Conservation (phyloP, 1,139 yeast genomes). For the Nakaseomyces glabratus region DNA sequence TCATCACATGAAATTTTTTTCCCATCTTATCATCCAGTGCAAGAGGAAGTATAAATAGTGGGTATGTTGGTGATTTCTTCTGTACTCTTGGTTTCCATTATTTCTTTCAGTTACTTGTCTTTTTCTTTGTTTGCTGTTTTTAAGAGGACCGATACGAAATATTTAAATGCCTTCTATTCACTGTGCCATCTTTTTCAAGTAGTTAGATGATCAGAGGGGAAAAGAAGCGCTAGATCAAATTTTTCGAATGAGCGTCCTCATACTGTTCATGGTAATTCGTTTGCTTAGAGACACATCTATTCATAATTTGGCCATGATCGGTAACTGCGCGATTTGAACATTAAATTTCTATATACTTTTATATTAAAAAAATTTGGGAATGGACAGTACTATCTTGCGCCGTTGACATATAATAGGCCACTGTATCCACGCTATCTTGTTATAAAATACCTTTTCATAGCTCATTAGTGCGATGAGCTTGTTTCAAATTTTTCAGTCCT, state of each 20-base stretch:
- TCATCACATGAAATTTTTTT: too few species aligned
- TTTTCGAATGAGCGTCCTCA: slow-evolving; percentile 29
- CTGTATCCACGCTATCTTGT: too few species aligned
- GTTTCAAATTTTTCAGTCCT: too few species aligned
- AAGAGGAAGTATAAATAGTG: too few species aligned
- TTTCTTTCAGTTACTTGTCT: not conserved
- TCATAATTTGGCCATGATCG: slow-evolving; percentile 21
- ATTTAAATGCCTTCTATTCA: slow-evolving; percentile 32
- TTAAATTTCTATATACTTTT: too few species aligned
- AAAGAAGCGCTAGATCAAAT: slow-evolving; percentile 29
- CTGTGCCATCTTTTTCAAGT: slow-evolving; percentile 27
- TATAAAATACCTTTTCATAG: too few species aligned
- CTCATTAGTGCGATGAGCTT: too few species aligned
- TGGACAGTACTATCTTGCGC: too few species aligned
- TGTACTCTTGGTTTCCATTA: not conserved
- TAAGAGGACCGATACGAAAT: slow-evolving; percentile 13
- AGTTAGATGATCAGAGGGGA: slow-evolving; percentile 32
- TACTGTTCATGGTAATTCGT: slow-evolving; percentile 23
- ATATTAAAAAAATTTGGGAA: too few species aligned
- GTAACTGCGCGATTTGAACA: slow-evolving; percentile 25
- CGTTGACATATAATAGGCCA: too few species aligned
- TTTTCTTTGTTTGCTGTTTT: slow-evolving; percentile 5
- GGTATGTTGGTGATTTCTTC: too few species aligned
- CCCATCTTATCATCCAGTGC: too few species aligned
- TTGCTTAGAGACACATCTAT: slow-evolving; percentile 5